Base-by-base conservation (phyloP, 805 yeast species). In the Brettanomyces custersianus region DNA sequence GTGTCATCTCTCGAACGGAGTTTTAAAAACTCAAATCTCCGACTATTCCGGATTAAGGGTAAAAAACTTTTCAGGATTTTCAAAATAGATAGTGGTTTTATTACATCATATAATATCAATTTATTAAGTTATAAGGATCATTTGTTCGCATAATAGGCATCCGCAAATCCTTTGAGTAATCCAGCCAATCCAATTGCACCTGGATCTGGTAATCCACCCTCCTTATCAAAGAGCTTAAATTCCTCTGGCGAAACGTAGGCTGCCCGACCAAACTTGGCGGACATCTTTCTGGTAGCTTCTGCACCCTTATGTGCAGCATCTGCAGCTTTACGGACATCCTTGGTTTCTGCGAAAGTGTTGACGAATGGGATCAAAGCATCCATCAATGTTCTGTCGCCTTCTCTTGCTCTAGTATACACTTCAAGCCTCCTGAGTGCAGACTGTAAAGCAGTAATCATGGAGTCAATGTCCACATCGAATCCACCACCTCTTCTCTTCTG, bases 261-360 rank as follows among this genome's bases (percentile, higher is more conserved):
- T 13, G 97, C 95, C 51, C 97, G 74, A 21, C 97, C 97, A 47
- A 90, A 86, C 48, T 80, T 80, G 30, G 96, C 96, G 44, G 74
- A 79, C 44, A 83, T 61, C 25, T 74, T 63, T 34, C 77, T 76
- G 1, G 97, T 90, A 4, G 70, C 60, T 31, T 82, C 77, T 19
- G 94, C 90, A 33, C 95, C 95, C 27, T 70, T 61, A 28, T 64
- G 64, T 6, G 94, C 94, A 9, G 85, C 87, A 23, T 62, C 49
- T 12, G 75, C 72, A 4, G 96, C 95, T 31, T 63, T 61, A 7
- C 49, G 43, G 24, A 85, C 57, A 48, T 80, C 80, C 4, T 62
- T 58, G 0, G 80, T 59, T 12, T 62, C 44, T 4, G 59, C 46
- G 21, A 85, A 72, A 7, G 72, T 69, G 40, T 76, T 77, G 20